Conservation (phyloP, 2,329 filamentous ascomycete species). For the Arthrobotrys entomopaga region DNA sequence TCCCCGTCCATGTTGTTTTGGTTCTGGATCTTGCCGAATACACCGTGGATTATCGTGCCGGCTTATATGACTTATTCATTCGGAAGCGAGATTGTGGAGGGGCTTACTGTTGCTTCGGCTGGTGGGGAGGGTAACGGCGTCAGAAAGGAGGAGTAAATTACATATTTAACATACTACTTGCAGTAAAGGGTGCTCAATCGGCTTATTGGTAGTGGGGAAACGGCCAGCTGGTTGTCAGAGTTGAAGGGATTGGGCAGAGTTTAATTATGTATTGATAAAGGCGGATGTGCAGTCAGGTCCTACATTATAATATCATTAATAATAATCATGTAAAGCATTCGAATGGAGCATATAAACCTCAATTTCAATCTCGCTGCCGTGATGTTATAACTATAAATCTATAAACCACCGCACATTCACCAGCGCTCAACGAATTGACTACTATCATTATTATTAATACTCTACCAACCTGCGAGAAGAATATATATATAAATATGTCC, state of each 20-base stretch:
- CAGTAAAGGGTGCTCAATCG: no score
- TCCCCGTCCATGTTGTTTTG: constrained; percentile 66
- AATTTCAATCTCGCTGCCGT: not conserved
- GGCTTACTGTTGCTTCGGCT: constrained; percentile 55
- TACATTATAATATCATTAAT: no score
- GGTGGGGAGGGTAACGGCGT: not conserved
- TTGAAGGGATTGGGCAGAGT: not conserved
- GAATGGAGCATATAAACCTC: no score
- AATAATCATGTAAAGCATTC: no score
- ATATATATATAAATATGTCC: not conserved
- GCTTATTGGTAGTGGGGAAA: not conserved
- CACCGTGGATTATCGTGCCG: constrained; percentile 73
- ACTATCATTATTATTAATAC: not conserved
- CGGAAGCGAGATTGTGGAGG: constrained; percentile 71
- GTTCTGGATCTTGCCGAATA: constrained; percentile 74
- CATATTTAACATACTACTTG: not conserved
- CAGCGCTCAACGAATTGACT: not conserved
- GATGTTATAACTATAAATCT: no score
- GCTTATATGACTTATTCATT: constrained; percentile 71
- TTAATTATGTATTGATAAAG: not conserved
- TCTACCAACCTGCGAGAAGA: no score
- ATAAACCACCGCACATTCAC: no score
- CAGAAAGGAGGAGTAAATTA: not conserved
- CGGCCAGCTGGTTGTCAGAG: not conserved
- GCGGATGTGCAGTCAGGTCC: no score